Evolutionary conservation across 2,329 filamentous ascomycete species (phyloP).

Genomic region (Epichloe gansuensis): DNA sequence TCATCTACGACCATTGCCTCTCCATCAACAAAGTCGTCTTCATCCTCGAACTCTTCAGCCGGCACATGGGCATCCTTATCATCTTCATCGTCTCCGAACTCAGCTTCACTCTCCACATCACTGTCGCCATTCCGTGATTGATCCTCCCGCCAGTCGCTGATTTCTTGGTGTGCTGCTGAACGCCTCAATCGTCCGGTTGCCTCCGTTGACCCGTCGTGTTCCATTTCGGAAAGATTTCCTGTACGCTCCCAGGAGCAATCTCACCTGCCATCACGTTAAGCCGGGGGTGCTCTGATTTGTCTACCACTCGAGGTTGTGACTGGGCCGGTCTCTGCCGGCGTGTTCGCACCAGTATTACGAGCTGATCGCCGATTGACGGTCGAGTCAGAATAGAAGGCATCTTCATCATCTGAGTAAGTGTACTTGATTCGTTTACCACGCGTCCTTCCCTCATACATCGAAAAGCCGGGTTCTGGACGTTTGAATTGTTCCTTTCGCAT

Average conservation of each 20-base stretch:
- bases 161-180: conserved; percentile 34
- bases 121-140: conserved; percentile 32
- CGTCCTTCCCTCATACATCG: conserved; percentile 89
- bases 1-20: conserved; percentile 44
- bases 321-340: conserved; percentile 54
- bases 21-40: conserved; percentile 45
- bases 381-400: conserved; percentile 55
- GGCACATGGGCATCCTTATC: conserved; percentile 53
- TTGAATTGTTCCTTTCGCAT: conserved; percentile 78
- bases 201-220: conserved; percentile 28
- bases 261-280: conserved; percentile 48
- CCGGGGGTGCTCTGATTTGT: conserved; percentile 61
- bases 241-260: conserved; percentile 34
- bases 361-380: conserved; percentile 51
- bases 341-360: conserved; percentile 62
- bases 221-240: conserved; percentile 29
- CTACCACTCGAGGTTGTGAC: conserved; percentile 75
- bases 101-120: conserved; percentile 60
- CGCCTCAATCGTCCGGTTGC: conserved; percentile 37
- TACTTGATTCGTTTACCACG: conserved; percentile 94
- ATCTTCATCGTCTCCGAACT: conserved; percentile 64
- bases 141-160: conserved; percentile 34
- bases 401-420: conserved; percentile 85
- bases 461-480: conserved; percentile 79
- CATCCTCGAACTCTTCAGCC: conserved; percentile 47